A percentile compares a stretch with the other conserved stretches of the same genome.
Evolutionary conservation across 306 rosid genomes (phyloP).

Genomic region (Prinsepia uniflora): DNA sequence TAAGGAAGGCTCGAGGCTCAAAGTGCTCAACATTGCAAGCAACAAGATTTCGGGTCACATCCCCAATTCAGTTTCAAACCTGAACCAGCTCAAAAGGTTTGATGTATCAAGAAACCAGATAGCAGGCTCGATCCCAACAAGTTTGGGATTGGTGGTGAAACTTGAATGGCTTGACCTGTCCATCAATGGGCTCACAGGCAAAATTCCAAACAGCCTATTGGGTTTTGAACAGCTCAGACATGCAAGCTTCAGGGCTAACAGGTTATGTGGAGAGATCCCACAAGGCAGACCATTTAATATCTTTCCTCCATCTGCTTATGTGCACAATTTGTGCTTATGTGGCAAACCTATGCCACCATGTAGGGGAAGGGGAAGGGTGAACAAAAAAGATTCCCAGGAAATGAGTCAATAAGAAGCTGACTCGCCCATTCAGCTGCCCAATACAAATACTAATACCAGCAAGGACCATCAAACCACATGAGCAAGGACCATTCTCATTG

Average conservation of each 20-base stretch:
- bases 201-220: conserved; percentile 67
- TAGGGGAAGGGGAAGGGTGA: conserved; percentile 24
- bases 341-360: conserved; percentile 91
- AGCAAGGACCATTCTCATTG: not conserved
- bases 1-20: conserved; percentile 50
- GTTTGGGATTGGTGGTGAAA: conserved; percentile 52
- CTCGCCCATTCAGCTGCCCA: conserved; percentile 8
- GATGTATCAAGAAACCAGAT: conserved; percentile 85
- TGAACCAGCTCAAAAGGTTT: conserved; percentile 53
- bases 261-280: conserved; percentile 89
- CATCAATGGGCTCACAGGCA: conserved; percentile 67
- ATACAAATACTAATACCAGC: no score
- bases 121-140: conserved; percentile 60
- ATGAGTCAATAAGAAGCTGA: conserved; percentile 65
- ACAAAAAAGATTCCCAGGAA: conserved; percentile 19
- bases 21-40: conserved; percentile 57
- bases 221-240: conserved; percentile 60
- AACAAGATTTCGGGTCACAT: conserved; percentile 69
- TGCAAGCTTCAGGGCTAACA: conserved; percentile 84
- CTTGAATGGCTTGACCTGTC: conserved; percentile 91
- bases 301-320: conserved; percentile 76
- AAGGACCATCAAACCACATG: no score
- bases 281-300: conserved; percentile 77
- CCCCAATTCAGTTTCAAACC: conserved; percentile 68
- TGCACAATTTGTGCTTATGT: conserved; percentile 83